Base-by-base conservation (phyloP, 2,329 filamentous ascomycete genomes). In the Colletotrichum sp. region DNA sequence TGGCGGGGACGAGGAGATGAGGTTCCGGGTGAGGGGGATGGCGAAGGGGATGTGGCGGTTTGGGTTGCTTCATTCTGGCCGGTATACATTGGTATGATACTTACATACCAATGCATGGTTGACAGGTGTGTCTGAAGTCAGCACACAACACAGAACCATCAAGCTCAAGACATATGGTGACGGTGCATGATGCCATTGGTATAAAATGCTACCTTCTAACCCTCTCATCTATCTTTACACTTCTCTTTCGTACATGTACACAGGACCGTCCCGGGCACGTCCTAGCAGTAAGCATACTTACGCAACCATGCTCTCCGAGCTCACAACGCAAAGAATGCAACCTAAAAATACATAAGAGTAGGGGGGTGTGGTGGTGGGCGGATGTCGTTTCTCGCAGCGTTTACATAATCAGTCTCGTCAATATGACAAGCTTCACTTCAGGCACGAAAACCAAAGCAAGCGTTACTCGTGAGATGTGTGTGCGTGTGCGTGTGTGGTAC, bases 381-480 rank as follows among this genome's bases (percentile, higher is more conserved):
- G 44, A 22, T 22, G 44, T 49, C 44, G 44, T 49, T 49, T 22
- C 44, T 49, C 44, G 44, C 44, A 49, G n/a, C 44, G 44, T 49
- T 49, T 49, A 49, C 44, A 49, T 49, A 12, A 13, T 49, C 44
- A 49, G 1, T 49, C 44, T 49, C 44, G 22, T 49, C 44, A 22
- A 49, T 6, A 49, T 57, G 30, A 36, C 49, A 39, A 57, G 66
- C 52, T 69, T 66, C 39, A 49, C 36, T 52, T 66, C 49, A 12
- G 30, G 30, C 44, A 49, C 49, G 59, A 63, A 63, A 62, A 63
- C 59, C 69, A 22, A 69, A 59, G 32, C 55, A 63, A 72, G 62
- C 72, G 62, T 57, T 75, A 75, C 72, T 72, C 69, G 55, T 70
- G n/a, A 69, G 49, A 30, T 70, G 71, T 32, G 64, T 12, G 55